Evolutionary conservation across 2,329 filamentous ascomycete species (phyloP).

Genomic region (Nigrospora oryzae): DNA sequence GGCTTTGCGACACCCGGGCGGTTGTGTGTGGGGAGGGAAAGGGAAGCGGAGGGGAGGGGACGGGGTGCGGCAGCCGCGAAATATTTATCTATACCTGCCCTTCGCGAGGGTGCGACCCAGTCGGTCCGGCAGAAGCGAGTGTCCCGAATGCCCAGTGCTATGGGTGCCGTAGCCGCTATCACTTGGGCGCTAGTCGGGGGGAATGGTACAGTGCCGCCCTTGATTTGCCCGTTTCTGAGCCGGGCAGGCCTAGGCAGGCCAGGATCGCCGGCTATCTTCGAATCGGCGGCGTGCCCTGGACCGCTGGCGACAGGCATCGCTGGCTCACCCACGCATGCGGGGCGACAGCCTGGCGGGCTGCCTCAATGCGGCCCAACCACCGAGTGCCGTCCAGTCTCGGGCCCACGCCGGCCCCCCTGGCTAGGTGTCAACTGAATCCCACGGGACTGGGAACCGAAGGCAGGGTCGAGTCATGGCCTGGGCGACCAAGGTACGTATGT

Average conservation of each 20-base stretch:
- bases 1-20: slow-evolving; percentile 50
- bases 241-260: not conserved
- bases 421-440: too few species aligned
- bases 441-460: too few species aligned
- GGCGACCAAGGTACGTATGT: too few species aligned
- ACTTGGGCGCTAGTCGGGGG: not conserved
- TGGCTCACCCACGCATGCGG: not conserved
- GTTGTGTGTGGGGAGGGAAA: slow-evolving; percentile 45
- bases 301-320: not conserved
- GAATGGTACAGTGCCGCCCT: not conserved
- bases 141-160: not conserved
- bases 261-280: not conserved
- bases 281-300: not conserved
- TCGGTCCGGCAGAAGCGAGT: not conserved
- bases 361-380: slow-evolving; percentile 1
- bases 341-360: not conserved
- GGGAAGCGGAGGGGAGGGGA: slow-evolving; percentile 31
- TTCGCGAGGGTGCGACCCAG: too few species aligned
- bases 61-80: slow-evolving; percentile 20
- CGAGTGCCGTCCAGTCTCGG: too few species aligned
- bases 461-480: too few species aligned
- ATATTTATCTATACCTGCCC: slow-evolving; percentile 25
- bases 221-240: not conserved
- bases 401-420: too few species aligned
- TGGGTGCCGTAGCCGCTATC: not conserved